These are phyloP conservation scores for Pythium dissotocum DNA, from an alignment of 352 stramenopile species.

Conservation along the genomic window DNA sequence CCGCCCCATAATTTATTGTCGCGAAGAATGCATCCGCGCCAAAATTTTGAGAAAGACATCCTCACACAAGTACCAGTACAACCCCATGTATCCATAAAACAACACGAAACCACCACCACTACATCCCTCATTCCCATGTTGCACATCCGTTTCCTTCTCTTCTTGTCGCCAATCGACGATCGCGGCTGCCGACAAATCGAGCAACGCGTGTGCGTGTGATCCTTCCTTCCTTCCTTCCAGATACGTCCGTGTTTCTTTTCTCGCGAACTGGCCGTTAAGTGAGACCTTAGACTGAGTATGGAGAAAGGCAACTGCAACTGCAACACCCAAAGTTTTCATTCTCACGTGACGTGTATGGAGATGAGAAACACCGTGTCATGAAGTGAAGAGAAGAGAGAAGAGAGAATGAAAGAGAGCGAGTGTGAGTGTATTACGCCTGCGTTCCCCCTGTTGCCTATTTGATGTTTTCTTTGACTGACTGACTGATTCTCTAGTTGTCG, in stretches of 20 bases:
- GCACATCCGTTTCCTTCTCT: not conserved
- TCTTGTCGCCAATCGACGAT: not conserved
- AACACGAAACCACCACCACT: slow-evolving; percentile 1
- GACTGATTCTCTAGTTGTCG: slow-evolving; percentile 31
- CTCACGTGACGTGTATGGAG: not conserved
- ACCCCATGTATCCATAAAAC: slow-evolving; percentile 27
- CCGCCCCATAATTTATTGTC: slow-evolving; percentile 6
- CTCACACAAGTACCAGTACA: slow-evolving; percentile 16
- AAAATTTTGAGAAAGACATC: slow-evolving; percentile 24
- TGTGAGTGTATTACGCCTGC: not conserved
- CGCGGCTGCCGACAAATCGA: too few relatives aligned
- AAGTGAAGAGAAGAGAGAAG: not conserved
- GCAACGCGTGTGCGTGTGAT: too few relatives aligned
- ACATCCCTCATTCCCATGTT: not conserved
- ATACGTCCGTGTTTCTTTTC: not conserved
- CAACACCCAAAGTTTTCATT: slow-evolving; percentile 7
- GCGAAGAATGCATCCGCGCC: not conserved
- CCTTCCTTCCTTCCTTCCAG: not conserved
- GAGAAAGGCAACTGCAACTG: slow-evolving; percentile 25
- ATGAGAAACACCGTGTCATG: not conserved
- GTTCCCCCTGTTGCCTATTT: not conserved
- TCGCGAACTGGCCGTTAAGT: not conserved
- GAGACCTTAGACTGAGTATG: slow-evolving; percentile 22
- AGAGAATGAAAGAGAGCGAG: not conserved
- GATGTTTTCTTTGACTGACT: slow-evolving; percentile 14